A percentile compares a stretch with the other conserved stretches of the same genome.
Evolutionary conservation across 257 asterid genomes (phyloP).

Genomic region (Solanum phureja): DNA sequence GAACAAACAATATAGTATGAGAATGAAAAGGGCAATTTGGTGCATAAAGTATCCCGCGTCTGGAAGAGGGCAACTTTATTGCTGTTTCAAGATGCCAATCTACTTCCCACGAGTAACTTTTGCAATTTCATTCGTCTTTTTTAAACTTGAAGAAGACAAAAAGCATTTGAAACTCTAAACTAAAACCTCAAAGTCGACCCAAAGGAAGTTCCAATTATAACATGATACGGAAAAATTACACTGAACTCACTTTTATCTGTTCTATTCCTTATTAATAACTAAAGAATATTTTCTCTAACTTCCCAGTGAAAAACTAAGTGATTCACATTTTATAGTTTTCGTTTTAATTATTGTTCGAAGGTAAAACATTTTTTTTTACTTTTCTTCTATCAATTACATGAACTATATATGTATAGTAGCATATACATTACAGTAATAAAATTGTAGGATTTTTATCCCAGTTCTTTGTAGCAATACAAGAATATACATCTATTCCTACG

Average conservation of each 20-base stretch:
- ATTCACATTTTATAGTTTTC: background rate
- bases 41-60: background rate
- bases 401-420: background rate
- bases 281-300: background rate
- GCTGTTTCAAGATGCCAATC: background rate
- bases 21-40: background rate
- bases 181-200: background rate
- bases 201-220: background rate
- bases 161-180: background rate
- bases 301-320: background rate
- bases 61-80: background rate
- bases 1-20: background rate
- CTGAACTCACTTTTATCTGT: too few species aligned
- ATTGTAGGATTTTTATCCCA: background rate
- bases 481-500: background rate
- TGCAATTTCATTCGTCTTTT: background rate
- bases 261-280: background rate
- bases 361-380: background rate
- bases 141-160: background rate
- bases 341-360: background rate
- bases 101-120: background rate
- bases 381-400: background rate
- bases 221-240: too few species aligned
- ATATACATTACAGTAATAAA: background rate
- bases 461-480: background rate